Evolutionary conservation across 768 basidiomycete genomes (phyloP).

Genomic region (Boletus tylopilopsis): DNA sequence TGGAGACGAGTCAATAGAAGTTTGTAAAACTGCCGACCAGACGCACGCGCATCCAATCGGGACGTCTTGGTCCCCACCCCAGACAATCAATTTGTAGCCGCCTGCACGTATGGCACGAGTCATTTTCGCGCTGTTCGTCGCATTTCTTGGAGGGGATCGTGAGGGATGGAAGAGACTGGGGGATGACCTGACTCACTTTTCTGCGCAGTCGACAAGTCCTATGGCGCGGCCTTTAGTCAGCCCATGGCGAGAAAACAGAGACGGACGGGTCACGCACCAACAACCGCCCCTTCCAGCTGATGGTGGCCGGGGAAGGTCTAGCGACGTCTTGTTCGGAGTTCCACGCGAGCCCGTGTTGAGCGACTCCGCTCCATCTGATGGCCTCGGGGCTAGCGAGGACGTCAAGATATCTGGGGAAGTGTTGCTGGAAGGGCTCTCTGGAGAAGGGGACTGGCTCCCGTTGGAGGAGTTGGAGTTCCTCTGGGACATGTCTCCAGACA

Average conservation of each 20-base stretch:
- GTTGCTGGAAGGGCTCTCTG: slow-evolving; percentile 41
- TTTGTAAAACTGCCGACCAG: neutral
- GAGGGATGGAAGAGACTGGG: neutral
- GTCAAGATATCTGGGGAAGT: slow-evolving; percentile 43
- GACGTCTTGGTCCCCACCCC: slow-evolving; percentile 80
- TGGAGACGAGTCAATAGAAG: slow-evolving; percentile 31
- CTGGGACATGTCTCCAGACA: slow-evolving; percentile 42
- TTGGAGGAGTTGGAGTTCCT: slow-evolving; percentile 47
- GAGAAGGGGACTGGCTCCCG: slow-evolving; percentile 46
- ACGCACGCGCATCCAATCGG: slow-evolving; percentile 87
- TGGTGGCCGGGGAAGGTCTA: slow-evolving; percentile 49
- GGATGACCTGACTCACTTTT: slow-evolving; percentile 48
- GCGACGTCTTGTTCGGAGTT: slow-evolving; percentile 45
- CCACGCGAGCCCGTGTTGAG: slow-evolving; percentile 24
- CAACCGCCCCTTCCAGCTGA: slow-evolving; percentile 71
- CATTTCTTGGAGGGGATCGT: slow-evolving; percentile 59
- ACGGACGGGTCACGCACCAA: slow-evolving; percentile 50
- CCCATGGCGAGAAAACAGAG: neutral
- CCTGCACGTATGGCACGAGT: slow-evolving; percentile 78
- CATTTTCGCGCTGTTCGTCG: slow-evolving; percentile 77
- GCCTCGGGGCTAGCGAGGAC: slow-evolving; percentile 34
- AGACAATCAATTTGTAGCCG: slow-evolving; percentile 79
- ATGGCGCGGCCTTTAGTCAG: slow-evolving; percentile 8
- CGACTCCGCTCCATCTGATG: slow-evolving; percentile 32
- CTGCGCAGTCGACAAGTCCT: slow-evolving; percentile 84